phyloP scores from a whole-genome alignment of 306 rosid genomes.

The Quercus robur region DNA sequence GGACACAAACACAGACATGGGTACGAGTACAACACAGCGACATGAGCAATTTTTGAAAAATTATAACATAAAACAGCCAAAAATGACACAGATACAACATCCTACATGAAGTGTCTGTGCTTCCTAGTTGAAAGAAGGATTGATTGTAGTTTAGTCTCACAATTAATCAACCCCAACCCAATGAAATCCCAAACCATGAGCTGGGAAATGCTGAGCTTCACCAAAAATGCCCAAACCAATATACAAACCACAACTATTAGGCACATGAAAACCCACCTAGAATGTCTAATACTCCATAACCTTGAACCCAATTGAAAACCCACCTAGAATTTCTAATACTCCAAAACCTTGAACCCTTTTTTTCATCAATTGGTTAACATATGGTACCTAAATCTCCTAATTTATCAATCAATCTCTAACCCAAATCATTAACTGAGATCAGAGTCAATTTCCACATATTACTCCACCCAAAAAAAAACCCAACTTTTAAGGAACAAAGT shows the following conservation, averaged over 20 bases:
- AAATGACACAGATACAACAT: too few relatives aligned
- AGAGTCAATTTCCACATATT: neutral
- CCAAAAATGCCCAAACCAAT: neutral
- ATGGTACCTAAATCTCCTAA: neutral
- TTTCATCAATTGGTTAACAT: neutral
- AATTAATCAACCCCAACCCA: conserved; percentile 1
- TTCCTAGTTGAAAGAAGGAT: neutral
- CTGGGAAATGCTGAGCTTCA: neutral
- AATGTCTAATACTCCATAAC: neutral
- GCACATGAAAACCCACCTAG: neutral
- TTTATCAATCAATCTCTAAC: neutral
- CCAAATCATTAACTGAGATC: neutral
- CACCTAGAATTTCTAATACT: neutral
- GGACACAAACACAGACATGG: accelerated
- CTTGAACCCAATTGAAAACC: neutral
- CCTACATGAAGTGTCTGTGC: too few relatives aligned
- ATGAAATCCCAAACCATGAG: neutral
- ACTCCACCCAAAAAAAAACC: neutral
- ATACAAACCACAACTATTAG: neutral
- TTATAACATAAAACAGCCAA: too few relatives aligned
- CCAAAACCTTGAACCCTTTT: neutral
- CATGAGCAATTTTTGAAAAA: too few relatives aligned
- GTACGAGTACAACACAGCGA: too few relatives aligned
- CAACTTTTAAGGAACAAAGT: neutral
- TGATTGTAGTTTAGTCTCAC: conserved; percentile 6